These are phyloP conservation scores for Colletotrichum destructivum DNA, from an alignment of 2,329 filamentous ascomycete species.

Conservation along the genomic window DNA sequence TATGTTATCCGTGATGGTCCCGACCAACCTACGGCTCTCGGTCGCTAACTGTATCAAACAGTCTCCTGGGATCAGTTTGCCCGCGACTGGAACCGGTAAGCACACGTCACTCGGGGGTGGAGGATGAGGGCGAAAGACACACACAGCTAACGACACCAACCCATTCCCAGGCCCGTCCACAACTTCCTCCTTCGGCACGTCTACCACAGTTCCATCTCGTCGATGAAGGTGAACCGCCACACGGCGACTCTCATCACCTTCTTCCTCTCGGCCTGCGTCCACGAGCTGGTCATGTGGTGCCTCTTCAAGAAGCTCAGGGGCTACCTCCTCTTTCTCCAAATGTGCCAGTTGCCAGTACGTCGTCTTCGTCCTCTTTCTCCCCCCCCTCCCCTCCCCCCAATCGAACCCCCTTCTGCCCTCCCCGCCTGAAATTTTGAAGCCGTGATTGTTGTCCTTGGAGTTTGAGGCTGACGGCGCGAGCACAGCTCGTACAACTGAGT, in stretches of 20 bases:
- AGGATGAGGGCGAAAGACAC: background rate
- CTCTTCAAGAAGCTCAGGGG: slow-evolving; percentile 84
- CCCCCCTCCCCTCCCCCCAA: too few species aligned
- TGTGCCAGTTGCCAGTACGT: slow-evolving; percentile 78
- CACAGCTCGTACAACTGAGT: slow-evolving; percentile 75
- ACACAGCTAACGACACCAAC: background rate
- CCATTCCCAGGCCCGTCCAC: slow-evolving; percentile 72
- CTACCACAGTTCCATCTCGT: slow-evolving; percentile 83
- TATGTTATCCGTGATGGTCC: slow-evolving; percentile 46
- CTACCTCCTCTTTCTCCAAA: slow-evolving; percentile 80
- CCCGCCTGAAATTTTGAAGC: too few species aligned
- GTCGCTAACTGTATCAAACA: slow-evolving; percentile 41
- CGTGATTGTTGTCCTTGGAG: background rate
- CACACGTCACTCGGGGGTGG: too few species aligned
- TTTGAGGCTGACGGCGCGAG: background rate
- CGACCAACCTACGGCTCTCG: background rate
- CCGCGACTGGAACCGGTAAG: slow-evolving; percentile 79
- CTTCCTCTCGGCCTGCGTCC: slow-evolving; percentile 78
- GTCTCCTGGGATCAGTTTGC: slow-evolving; percentile 83
- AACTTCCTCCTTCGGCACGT: slow-evolving; percentile 84
- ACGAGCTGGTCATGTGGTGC: slow-evolving; percentile 86
- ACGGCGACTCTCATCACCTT: slow-evolving; percentile 84
- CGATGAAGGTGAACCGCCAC: slow-evolving; percentile 78
- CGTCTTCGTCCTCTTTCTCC: background rate
- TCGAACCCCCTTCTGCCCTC: background rate